phyloP scores from a whole-genome alignment of 2,329 filamentous ascomycete species.

The Lizonia empirigonia region DNA sequence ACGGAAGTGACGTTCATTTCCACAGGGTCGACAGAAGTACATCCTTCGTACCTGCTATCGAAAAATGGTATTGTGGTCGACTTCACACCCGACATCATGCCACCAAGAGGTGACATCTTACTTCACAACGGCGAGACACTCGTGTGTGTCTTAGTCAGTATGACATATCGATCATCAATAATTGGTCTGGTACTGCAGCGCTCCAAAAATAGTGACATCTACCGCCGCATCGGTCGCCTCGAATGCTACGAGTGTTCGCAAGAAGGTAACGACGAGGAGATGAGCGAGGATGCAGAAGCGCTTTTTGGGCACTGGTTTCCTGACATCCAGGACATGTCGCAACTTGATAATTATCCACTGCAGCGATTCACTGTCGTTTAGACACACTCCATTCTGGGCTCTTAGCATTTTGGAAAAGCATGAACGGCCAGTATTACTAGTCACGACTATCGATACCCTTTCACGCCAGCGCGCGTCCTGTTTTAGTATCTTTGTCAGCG shows the following conservation, averaged over 20 bases:
- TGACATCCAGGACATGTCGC: conserved; percentile 45
- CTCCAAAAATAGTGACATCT: conserved; percentile 25
- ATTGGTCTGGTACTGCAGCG: conserved; percentile 41
- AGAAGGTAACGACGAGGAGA: conserved; percentile 32
- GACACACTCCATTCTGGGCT: neutral
- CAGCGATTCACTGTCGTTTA: conserved; percentile 40
- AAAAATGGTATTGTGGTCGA: conserved; percentile 40
- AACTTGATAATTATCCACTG: conserved; percentile 40
- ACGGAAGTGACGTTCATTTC: conserved; percentile 36
- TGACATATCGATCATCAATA: conserved; percentile 46
- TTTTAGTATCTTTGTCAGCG: neutral
- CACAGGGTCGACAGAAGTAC: conserved; percentile 7
- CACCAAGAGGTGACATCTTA: conserved; percentile 34
- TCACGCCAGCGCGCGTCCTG: neutral
- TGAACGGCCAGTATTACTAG: conserved; percentile 7
- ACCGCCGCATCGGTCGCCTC: conserved; percentile 43
- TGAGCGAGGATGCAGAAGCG: conserved; percentile 44
- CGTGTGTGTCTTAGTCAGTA: conserved; percentile 42
- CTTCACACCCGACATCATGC: conserved; percentile 41
- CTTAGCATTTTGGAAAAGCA: neutral
- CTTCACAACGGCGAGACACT: conserved; percentile 39
- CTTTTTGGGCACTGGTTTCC: conserved; percentile 46
- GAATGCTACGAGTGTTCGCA: conserved; percentile 45
- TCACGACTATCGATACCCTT: conserved; percentile 16
- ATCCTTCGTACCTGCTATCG: conserved; percentile 30